Evolutionary conservation across 805 yeast genomes (phyloP), one percentile per base, ranked within the genome.

Genomic region (Maudiozyma bulderi): DNA sequence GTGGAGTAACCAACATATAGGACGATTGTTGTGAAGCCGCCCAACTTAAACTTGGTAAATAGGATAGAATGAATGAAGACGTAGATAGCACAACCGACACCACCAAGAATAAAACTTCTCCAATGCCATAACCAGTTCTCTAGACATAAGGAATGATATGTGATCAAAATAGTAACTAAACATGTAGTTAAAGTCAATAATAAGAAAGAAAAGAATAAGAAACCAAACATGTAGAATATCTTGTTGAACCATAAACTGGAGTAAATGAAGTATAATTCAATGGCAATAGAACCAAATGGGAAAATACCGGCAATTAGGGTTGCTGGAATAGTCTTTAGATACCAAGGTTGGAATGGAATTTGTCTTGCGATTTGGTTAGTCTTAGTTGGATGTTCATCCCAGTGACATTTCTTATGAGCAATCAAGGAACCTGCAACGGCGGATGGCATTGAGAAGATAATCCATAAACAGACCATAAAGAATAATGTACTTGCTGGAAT

Each of bases 61-160:
- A 84, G 71, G 51, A 89, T 70, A 2, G 97, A 82, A 67, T 93
- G 96, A 45, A 87, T 56, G 68, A 89, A 87, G 40, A 90, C 83
- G 65, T 91, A 93, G 47, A 83, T 57, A 0, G 95, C 77, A 64
- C 95, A 84, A 33, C 97, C 95, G 58, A 91, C 81, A 38, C 96
- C 93, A 41, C 96, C 97, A 30, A 95, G 86, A 51, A 88, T 77
- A 59, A 84, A 78, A 3, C 95, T 80, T 66, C 90, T 81, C 99
- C 99, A 93, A 64, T 91, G 97, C 99, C 99, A 93, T 66, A 82
- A 81, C 73, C 95, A 90, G 67, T 93, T 87, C 65, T 93, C 99
- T 46, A 87, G 73, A 63, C 95, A 87, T 55, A 93, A 75, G 4
- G 88, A 77, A 72, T 86, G 84, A 67, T 93, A 93, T 30, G 84